phyloP scores from a whole-genome alignment of 2,329 filamentous ascomycete species.

The Rhynchosporium secalis region DNA sequence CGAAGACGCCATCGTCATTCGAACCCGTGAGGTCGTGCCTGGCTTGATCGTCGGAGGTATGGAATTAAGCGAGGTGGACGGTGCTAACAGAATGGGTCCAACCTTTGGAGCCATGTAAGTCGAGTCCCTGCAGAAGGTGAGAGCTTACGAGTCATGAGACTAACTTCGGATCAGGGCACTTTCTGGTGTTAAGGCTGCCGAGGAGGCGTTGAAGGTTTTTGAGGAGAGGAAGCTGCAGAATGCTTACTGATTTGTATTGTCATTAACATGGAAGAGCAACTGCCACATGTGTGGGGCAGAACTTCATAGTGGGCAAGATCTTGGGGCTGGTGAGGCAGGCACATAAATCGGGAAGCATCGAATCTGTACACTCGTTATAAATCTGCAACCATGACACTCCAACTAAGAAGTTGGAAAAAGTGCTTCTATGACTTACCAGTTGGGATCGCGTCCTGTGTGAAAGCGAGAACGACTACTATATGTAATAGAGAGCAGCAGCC shows the following conservation, averaged over 20 bases:
- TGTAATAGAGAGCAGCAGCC: too few species aligned
- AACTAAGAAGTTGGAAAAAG: too few species aligned
- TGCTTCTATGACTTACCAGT: too few species aligned
- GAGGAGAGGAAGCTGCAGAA: slow-evolving; percentile 78
- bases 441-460: too few species aligned
- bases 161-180: slow-evolving; percentile 54
- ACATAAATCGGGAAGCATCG: neutral
- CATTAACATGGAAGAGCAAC: neutral
- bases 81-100: slow-evolving; percentile 81
- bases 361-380: neutral
- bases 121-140: neutral
- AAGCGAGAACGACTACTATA: too few species aligned
- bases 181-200: slow-evolving; percentile 85
- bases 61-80: slow-evolving; percentile 89
- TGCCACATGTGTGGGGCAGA: neutral
- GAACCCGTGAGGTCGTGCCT: slow-evolving; percentile 82
- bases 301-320: neutral
- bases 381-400: neutral
- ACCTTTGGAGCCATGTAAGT: slow-evolving; percentile 24
- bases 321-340: neutral
- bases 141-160: neutral
- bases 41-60: slow-evolving; percentile 93
- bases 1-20: slow-evolving; percentile 91
- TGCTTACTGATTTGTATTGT: slow-evolving; percentile 39
- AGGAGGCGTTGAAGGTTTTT: slow-evolving; percentile 78